Evolutionary conservation across 2,329 filamentous ascomycete genomes (phyloP), one percentile per base, ranked within the genome.

Genomic region (Pestalotiopsis sp.): DNA sequence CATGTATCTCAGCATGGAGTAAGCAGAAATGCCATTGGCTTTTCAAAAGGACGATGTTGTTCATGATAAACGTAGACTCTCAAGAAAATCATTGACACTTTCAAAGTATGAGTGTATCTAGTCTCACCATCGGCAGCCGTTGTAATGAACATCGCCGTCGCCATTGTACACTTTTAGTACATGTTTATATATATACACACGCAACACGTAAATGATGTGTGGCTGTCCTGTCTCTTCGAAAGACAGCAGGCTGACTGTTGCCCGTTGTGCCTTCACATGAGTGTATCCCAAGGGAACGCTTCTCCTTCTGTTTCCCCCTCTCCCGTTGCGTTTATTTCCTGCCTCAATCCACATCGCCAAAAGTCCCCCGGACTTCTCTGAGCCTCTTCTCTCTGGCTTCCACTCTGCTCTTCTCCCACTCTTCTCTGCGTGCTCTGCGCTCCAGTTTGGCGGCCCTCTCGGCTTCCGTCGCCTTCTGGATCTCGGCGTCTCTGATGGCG

Each of bases 401-500:
- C n/a, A 31, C 41, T 27, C 63, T 67, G 63, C n/a, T 39, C 6
- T 36, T 58, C 45, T 64, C 62, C 57, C 17, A 64, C 57, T 25
- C 58, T 20, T 62, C 66, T 49, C 49, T 58, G 49, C 56, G 27
- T 25, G 64, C 67, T 57, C 66, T 67, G 61, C 11, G 12, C 23
- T 66, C 69, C 64, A 25, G 17, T 31, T 17, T 69, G 36, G 57
- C 62, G 57, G 56, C 69, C 60, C 66, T 52, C 57, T 64, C 68
- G 59, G 61, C 57, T 2, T 63, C 68, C n/a, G 13, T 39, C 31
- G 20, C 17, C 23, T 41, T 36, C 64, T 70, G 70, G 45, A 74
- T 71, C 69, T 71, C 70, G 62, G 60, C 64, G 31, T 66, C 59
- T 23, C 45, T 63, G 11, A 23, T 66, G 27, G 66, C 63, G 27